Evolutionary conservation across 306 rosid species (phyloP), one percentile per base, ranked within the genome.

Genomic region (Rosa rugosa): DNA sequence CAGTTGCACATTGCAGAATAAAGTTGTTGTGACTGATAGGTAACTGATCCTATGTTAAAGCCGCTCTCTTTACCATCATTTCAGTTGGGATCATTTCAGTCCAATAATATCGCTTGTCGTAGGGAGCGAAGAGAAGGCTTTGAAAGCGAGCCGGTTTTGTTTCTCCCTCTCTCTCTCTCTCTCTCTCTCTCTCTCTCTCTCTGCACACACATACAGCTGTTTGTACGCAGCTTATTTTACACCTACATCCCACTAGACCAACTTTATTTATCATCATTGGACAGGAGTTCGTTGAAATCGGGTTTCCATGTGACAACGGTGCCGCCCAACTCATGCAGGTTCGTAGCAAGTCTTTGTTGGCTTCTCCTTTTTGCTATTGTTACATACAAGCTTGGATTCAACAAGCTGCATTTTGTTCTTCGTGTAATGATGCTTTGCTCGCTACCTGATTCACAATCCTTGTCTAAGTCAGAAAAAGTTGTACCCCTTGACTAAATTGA

Each of bases 261-360:
- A 83, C 40, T 75, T 25, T 74, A 38, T 77, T 14, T 22, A 11
- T 66, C 59, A 41, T 86, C 71, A 31, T 79, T 73, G 69, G 81
- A 57, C 91, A 95, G 99, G 85, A 79, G 90, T 84, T 76, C 93
- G 87, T 75, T 95, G 86, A 88, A 88, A 85, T 88, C 98, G 59
- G 99, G 99, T 79, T 92, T 95, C 79, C 99, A 93, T 27, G 97
- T 95, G 77, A 91, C 99, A 62, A 91, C 97, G 1, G 99, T 95
- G 86, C 92, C 98, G 67, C 94, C 96, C 50, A 93, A 95, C 87
- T 91, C 97, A 17, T 95, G 99, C 99, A 91, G 99, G 99, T 95
- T 81, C 65, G 63, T 81, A 57, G 27, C 41, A 56, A 63, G 16
- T 31, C 53, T 63, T 65, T 8, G 31, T 49, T 18, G 31, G 14